Evolutionary conservation across 2,329 filamentous ascomycete species (phyloP), one percentile per base, ranked within the genome.

Genomic region (Verticillium longisporum): DNA sequence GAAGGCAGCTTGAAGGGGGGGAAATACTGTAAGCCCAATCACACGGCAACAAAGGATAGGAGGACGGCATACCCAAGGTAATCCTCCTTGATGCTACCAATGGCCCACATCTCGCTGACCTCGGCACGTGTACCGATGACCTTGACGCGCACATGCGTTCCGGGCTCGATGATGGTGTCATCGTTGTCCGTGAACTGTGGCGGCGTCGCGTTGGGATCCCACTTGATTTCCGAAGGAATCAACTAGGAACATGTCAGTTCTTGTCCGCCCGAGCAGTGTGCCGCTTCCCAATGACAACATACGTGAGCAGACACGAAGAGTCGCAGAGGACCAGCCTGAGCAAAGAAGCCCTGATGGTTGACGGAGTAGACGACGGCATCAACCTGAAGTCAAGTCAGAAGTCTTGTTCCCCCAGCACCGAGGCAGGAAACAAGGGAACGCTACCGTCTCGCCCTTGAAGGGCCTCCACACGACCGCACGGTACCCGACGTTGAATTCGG

Each of bases 381-480:
- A 70, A 98, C 89, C 92, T 96, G 76, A 45, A 67, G 66, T 69
- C 66, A 66, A 69, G 68, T 67, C 63, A 64, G 53, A 62, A 61
- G 36, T 45, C 36, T 56, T 59, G 36, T 61, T 63, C 60, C 59
- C 54, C 62, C 58, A 58, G 63, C 64, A n/a, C n/a, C 15, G 60
- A 60, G 45, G 31, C 41, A 67, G 61, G 60, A 61, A 53, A 61
- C 14, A 45, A 57, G 45, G 60, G 60, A 60, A 56, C 53, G 63
- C 77, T 86, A 96, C 95, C 75, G 95, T 96, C 83, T 99, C 95
- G 71, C 95, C 94, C 77, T 95, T 94, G 82, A 98, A 99, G 11
- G 95, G 95, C 71, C 94, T 87, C 94, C 94, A 99, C 61, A 99
- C 92, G 63, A 99, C 94, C 59, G 95, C 95, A 63, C 93, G 91